Percentiles rank a stretch among this genome's conserved stretches.
Evolutionary conservation across 441 rosid genomes (phyloP).

Genomic region (Manihot esculenta): DNA sequence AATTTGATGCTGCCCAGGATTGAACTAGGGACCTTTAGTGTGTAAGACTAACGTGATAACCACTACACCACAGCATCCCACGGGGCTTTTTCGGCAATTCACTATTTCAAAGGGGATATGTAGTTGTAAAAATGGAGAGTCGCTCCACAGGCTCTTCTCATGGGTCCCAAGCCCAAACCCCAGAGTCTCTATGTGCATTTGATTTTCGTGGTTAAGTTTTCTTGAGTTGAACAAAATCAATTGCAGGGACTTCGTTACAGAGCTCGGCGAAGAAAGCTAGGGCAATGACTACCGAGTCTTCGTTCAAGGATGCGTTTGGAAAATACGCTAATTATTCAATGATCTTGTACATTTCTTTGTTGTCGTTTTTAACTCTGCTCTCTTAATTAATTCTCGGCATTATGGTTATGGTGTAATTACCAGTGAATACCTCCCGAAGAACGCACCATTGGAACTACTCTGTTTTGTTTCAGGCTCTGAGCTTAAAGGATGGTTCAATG

Average conservation of each 20-base stretch:
- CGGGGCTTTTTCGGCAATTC: too few relatives aligned
- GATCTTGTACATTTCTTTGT: constrained; percentile 41
- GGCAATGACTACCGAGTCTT: constrained; percentile 38
- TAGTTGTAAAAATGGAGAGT: too few relatives aligned
- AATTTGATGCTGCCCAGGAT: background rate
- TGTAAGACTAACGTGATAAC: background rate
- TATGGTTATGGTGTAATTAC: too few relatives aligned
- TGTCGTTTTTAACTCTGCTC: background rate
- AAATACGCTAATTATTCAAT: constrained; percentile 60
- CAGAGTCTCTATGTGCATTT: too few relatives aligned
- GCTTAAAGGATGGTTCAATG: too few relatives aligned
- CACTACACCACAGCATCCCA: background rate
- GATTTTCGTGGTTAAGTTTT: too few relatives aligned
- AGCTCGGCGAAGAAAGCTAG: constrained; percentile 43
- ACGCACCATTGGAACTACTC: too few relatives aligned
- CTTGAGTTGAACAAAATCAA: background rate
- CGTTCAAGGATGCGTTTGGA: constrained; percentile 59
- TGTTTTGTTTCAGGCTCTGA: too few relatives aligned
- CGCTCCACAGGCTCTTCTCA: constrained; percentile 23
- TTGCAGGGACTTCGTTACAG: constrained; percentile 44
- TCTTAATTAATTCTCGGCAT: too few relatives aligned
- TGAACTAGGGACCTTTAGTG: background rate
- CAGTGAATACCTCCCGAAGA: too few relatives aligned
- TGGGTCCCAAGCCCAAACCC: constrained; percentile 53
- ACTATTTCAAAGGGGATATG: too few relatives aligned